phyloP scores from a whole-genome alignment of 495 filamentous ascomycete species.

The Usnea hakonensis region DNA sequence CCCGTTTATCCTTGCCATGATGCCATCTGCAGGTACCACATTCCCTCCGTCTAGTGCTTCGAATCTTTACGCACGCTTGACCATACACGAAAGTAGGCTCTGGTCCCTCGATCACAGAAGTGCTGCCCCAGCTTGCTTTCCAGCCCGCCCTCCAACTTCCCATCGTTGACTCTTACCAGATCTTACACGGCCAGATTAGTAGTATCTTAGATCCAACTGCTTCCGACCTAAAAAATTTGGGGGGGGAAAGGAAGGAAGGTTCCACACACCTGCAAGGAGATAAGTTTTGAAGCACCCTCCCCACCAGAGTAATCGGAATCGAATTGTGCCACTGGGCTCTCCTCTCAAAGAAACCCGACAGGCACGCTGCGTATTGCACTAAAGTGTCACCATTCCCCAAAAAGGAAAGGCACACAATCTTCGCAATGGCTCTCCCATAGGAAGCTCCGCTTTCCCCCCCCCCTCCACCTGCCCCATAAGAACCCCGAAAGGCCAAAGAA shows the following conservation, averaged over 20 bases:
- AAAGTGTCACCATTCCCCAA: slow-evolving; percentile 58
- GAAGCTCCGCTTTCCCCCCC: slow-evolving; percentile 33
- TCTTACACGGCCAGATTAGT: slow-evolving; percentile 28
- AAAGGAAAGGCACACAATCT: slow-evolving; percentile 64
- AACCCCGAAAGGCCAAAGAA: slow-evolving; percentile 15
- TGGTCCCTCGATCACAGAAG: not conserved
- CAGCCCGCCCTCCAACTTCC: not conserved
- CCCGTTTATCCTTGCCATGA: not conserved
- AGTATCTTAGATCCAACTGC: slow-evolving; percentile 30
- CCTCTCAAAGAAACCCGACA: slow-evolving; percentile 30
- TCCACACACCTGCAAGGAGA: slow-evolving; percentile 54
- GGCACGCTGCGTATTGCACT: slow-evolving; percentile 99
- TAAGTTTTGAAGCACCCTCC: slow-evolving; percentile 65
- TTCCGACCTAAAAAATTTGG: not conserved
- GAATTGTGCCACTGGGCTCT: slow-evolving; percentile 67
- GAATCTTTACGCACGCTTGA: not conserved
- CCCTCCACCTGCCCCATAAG: slow-evolving; percentile 26
- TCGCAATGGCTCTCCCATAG: slow-evolving; percentile 88
- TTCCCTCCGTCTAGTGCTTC: not conserved
- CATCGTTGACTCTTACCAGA: no score
- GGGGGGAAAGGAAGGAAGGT: not conserved
- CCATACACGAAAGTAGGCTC: not conserved
- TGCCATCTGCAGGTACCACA: no score
- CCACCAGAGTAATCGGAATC: slow-evolving; percentile 97
- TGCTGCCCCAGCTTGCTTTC: not conserved